These are phyloP conservation scores for Huntiella omanensis DNA, from an alignment of 2,329 filamentous ascomycete genomes.

Conservation along the genomic window DNA sequence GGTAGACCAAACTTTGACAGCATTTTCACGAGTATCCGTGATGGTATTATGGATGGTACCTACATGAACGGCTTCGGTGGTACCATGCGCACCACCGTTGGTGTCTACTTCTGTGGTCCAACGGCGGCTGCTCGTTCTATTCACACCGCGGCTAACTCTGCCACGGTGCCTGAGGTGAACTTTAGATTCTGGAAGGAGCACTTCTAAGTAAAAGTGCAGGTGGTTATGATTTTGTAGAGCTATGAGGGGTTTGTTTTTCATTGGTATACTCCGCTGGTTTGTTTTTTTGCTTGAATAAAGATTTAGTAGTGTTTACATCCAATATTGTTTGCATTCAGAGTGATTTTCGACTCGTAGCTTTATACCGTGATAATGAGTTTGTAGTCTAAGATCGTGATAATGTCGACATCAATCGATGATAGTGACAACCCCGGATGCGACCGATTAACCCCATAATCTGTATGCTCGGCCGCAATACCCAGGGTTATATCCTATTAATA, in stretches of 20 bases:
- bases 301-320: not conserved
- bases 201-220: constrained; percentile 27
- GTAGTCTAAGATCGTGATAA: not conserved
- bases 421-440: no score
- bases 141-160: constrained; percentile 59
- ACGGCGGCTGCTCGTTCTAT: constrained; percentile 51
- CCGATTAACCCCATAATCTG: no score
- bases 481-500: no score
- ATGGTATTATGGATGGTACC: constrained; percentile 56
- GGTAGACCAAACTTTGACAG: constrained; percentile 67
- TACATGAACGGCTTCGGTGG: constrained; percentile 60
- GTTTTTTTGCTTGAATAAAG: not conserved
- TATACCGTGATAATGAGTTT: not conserved
- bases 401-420: not conserved
- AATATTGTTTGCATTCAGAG: not conserved
- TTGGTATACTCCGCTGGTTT: not conserved
- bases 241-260: not conserved
- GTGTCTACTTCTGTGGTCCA: constrained; percentile 13
- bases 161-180: constrained; percentile 58
- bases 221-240: not conserved
- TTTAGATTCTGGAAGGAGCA: constrained; percentile 99
- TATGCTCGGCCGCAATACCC: no score
- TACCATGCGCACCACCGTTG: constrained; percentile 42
- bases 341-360: not conserved
- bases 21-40: constrained; percentile 57